A percentile compares a stretch with the other conserved stretches of the same genome.
phyloP scores from a whole-genome alignment of 2,329 filamentous ascomycete species.

The Pyricularia sp. region DNA sequence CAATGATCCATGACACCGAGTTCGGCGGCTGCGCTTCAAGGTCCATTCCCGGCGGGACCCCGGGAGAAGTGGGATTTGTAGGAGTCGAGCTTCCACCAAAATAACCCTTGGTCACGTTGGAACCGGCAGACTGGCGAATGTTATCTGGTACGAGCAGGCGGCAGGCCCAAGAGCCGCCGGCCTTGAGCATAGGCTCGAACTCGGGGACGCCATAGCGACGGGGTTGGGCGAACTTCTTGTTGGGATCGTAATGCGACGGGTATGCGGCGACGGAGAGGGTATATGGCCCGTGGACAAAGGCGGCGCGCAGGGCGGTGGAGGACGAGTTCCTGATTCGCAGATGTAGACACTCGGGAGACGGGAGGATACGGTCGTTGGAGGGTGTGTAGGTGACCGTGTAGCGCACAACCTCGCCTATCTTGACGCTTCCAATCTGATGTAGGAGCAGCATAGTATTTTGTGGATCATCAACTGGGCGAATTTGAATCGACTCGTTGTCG shows the following conservation, averaged over 20 bases:
- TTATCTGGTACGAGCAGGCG: slow-evolving; percentile 68
- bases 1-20: slow-evolving; percentile 57
- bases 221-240: slow-evolving; percentile 59
- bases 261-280: slow-evolving; percentile 79
- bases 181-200: slow-evolving; percentile 94
- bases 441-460: slow-evolving; percentile 64
- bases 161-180: slow-evolving; percentile 75
- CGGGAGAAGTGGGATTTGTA: background rate
- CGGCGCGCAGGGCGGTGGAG: slow-evolving; percentile 78
- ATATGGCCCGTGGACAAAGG: slow-evolving; percentile 93
- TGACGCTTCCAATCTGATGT: slow-evolving; percentile 82
- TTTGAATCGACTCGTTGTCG: background rate
- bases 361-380: slow-evolving; percentile 75
- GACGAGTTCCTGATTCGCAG: slow-evolving; percentile 88
- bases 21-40: background rate
- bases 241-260: slow-evolving; percentile 70
- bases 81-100: slow-evolving; percentile 25
- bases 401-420: slow-evolving; percentile 86
- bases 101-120: slow-evolving; percentile 31
- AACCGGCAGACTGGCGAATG: slow-evolving; percentile 54
- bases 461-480: background rate
- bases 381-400: slow-evolving; percentile 90
- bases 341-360: slow-evolving; percentile 66
- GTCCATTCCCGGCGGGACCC: background rate
- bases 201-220: slow-evolving; percentile 67